phyloP scores from a whole-genome alignment of 2,329 filamentous ascomycete species.

The Paraphaeosphaeria minitans region DNA sequence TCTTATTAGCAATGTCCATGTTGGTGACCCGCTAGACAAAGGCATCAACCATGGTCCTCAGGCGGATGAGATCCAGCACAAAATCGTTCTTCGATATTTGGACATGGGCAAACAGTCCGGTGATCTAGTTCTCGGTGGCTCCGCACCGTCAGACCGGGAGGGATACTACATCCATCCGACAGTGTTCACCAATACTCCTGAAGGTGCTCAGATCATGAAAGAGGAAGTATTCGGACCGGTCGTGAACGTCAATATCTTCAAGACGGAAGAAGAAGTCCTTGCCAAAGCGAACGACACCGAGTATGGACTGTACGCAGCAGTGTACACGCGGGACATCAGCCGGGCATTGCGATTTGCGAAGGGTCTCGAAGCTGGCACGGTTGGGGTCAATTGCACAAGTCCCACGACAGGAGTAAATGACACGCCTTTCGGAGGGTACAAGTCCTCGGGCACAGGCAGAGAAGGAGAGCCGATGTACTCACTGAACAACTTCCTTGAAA shows the following conservation, averaged over 20 bases:
- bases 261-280: slow-evolving; percentile 77
- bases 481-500: slow-evolving; percentile 43
- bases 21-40: slow-evolving; percentile 68
- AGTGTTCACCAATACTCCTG: slow-evolving; percentile 77
- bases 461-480: slow-evolving; percentile 40
- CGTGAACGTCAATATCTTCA: slow-evolving; percentile 76
- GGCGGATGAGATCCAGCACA: slow-evolving; percentile 58
- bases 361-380: slow-evolving; percentile 47
- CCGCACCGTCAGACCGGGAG: slow-evolving; percentile 33
- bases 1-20: slow-evolving; percentile 30
- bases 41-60: slow-evolving; percentile 69
- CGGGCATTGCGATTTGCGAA: slow-evolving; percentile 48
- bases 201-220: slow-evolving; percentile 78
- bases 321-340: slow-evolving; percentile 67
- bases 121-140: slow-evolving; percentile 39
- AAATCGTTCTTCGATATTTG: slow-evolving; percentile 54
- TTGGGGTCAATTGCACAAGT: slow-evolving; percentile 50
- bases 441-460: slow-evolving; percentile 43
- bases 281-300: slow-evolving; percentile 82
- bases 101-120: slow-evolving; percentile 71
- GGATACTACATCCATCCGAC: slow-evolving; percentile 69
- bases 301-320: slow-evolving; percentile 82
- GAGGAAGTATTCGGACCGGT: slow-evolving; percentile 88
- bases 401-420: slow-evolving; percentile 35
- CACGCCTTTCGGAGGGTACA: slow-evolving; percentile 52